Evolutionary conservation across 495 filamentous ascomycete genomes (phyloP).

Genomic region (Emericellopsis terricola): DNA sequence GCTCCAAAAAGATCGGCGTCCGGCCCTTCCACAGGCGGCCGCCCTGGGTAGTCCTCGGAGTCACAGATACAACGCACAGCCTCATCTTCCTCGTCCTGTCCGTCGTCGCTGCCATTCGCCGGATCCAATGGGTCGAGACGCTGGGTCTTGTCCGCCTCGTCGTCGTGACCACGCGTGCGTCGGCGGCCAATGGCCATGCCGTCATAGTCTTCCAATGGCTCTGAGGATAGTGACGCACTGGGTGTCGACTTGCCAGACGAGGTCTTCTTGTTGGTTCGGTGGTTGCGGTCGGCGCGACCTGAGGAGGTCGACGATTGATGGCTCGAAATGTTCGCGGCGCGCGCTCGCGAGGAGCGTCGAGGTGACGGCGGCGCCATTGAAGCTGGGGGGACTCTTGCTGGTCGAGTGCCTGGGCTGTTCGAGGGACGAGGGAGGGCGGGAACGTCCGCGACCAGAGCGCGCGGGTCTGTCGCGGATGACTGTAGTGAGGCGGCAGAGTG

Average conservation of each 20-base stretch:
- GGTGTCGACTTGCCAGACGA: slow-evolving; percentile 59
- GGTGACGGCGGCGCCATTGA: slow-evolving; percentile 44
- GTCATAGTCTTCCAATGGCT: slow-evolving; percentile 57
- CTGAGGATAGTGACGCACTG: slow-evolving; percentile 54
- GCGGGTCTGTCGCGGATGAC: neutral
- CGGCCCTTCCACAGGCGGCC: slow-evolving; percentile 40
- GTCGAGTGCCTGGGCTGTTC: neutral
- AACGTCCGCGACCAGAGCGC: neutral
- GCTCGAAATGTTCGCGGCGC: slow-evolving; percentile 57
- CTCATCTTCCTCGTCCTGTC: slow-evolving; percentile 68
- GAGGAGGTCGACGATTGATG: slow-evolving; percentile 55
- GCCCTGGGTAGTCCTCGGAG: slow-evolving; percentile 84
- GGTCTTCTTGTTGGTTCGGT: slow-evolving; percentile 44
- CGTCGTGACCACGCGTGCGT: slow-evolving; percentile 43
- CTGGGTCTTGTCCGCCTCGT: slow-evolving; percentile 34
- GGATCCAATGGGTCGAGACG: slow-evolving; percentile 28
- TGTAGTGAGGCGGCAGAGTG: no score
- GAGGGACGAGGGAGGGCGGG: neutral
- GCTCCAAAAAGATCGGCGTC: slow-evolving; percentile 38
- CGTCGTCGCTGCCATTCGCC: slow-evolving; percentile 39
- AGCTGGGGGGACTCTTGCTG: slow-evolving; percentile 9
- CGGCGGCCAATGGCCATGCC: slow-evolving; percentile 30
- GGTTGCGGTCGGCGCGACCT: slow-evolving; percentile 47
- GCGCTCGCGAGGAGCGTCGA: slow-evolving; percentile 83
- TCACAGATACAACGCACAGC: slow-evolving; percentile 90